Base-by-base conservation (phyloP, 257 asterid genomes). In the Vinca minor region DNA sequence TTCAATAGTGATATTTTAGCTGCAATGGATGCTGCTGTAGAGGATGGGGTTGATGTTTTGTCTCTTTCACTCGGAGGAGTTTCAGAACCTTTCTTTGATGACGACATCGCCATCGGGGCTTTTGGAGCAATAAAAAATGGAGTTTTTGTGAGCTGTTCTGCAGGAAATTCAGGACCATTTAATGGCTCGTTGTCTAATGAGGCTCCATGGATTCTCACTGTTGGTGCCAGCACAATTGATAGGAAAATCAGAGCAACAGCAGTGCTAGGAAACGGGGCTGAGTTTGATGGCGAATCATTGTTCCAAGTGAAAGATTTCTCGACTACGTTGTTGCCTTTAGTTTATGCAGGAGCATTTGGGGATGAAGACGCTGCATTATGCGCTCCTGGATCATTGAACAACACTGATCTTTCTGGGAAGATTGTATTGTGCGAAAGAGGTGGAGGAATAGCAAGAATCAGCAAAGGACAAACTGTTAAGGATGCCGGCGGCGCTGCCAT, bases 21-120 rank as follows among this genome's bases (percentile, higher is more conserved):
- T 15, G 85, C 66, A 0, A 75, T 77, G 75, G 86, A 82, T 29
- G 69, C 79, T 12, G 88, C 83, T 0, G 65, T 73, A 0, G 76
- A 59, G 8, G 76, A 72, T 3, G 76, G 78, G 15, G 75, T 74
- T 29, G 79, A 69, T 45, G 50, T 74, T 26, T 56, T 74, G 5
- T 74, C 76, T 15, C 23, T 69, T 7, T 74, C 79, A 9, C 64
- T 75, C 17, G 76, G 69, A 32, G 59, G 48, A 63, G 17, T 0
- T 0, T 1, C 62, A 1, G 0, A 0, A 52, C 59, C 63, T 6
- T 62, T 50, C 5, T 70, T 65, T 41, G 17, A 26, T 3, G 79
- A 74, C 35, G 1, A 10, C 58, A 56, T 65, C 29, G 75, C 76
- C 35, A 48, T 70, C 3, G 79, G 79, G 1, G 55, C 73, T 7